Evolutionary conservation across 148 eudicot genomes (phyloP).

Genomic region (Rhododendron molle): DNA sequence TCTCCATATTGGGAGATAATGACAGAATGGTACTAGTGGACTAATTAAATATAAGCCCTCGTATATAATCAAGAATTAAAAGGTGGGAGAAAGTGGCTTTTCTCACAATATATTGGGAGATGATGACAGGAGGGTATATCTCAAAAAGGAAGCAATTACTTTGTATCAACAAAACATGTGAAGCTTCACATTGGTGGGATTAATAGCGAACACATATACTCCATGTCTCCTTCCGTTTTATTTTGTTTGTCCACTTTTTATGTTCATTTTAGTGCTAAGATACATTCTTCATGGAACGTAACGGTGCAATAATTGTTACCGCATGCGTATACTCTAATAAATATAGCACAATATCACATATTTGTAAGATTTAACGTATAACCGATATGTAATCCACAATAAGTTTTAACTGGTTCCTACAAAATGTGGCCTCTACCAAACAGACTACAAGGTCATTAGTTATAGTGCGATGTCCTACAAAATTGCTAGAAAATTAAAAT

Average conservation of each 20-base stretch:
- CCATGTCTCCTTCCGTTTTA: too few relatives aligned
- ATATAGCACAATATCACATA: not conserved
- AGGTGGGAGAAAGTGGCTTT: not conserved
- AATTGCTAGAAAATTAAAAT: not conserved
- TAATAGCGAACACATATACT: not conserved
- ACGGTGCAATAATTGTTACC: too few relatives aligned
- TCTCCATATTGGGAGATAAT: not conserved
- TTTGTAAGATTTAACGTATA: not conserved
- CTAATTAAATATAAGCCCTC: not conserved
- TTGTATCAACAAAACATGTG: not conserved
- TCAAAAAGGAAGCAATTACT: not conserved
- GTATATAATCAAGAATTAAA: not conserved
- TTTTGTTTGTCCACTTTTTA: too few relatives aligned
- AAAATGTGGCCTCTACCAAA: not conserved
- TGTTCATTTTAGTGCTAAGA: too few relatives aligned
- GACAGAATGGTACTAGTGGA: not conserved
- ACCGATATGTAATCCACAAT: not conserved
- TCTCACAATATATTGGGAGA: not conserved
- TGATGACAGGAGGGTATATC: not conserved
- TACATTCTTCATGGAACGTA: too few relatives aligned
- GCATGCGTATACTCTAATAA: not conserved
- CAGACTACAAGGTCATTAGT: not conserved
- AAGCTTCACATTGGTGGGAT: not conserved
- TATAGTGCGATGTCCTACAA: not conserved
- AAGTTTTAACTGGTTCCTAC: not conserved